Conservation (phyloP, 768 basidiomycete species). For the Filobasidium floriforme region DNA sequence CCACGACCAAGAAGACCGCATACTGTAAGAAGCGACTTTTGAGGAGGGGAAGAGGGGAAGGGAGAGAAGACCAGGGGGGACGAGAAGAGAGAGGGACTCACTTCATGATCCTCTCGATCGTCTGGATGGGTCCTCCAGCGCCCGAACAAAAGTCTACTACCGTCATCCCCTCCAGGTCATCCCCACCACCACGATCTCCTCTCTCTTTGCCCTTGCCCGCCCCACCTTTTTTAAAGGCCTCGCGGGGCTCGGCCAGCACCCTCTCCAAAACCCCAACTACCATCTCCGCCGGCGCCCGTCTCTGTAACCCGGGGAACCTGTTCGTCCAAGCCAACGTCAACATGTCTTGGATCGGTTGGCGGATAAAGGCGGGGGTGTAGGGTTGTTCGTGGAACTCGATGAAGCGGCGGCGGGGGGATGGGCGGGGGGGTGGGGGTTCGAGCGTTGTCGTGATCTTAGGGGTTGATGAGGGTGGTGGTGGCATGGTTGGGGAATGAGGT, state of each 20-base stretch:
- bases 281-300: slow-evolving; percentile 27
- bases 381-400: slow-evolving; percentile 38
- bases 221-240: no score
- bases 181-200: background rate
- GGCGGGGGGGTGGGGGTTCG: background rate
- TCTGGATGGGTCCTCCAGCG: slow-evolving; percentile 36
- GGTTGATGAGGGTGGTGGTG: background rate
- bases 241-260: no score
- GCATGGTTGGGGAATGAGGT: no score
- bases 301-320: slow-evolving; percentile 28
- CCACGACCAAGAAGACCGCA: no score
- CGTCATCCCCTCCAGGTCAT: slow-evolving; percentile 15
- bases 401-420: slow-evolving; percentile 26
- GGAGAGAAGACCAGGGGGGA: background rate
- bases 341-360: slow-evolving; percentile 31
- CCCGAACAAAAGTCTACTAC: slow-evolving; percentile 42
- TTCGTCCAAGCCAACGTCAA: slow-evolving; percentile 36
- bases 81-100: slow-evolving; percentile 23
- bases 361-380: slow-evolving; percentile 33
- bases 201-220: no score
- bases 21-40: no score
- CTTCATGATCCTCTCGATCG: slow-evolving; percentile 38
- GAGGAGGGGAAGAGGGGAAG: background rate
- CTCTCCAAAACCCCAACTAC: slow-evolving; percentile 30
- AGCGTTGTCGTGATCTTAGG: background rate